phyloP scores from a whole-genome alignment of 768 basidiomycete species.

The Mycena haematopus region DNA sequence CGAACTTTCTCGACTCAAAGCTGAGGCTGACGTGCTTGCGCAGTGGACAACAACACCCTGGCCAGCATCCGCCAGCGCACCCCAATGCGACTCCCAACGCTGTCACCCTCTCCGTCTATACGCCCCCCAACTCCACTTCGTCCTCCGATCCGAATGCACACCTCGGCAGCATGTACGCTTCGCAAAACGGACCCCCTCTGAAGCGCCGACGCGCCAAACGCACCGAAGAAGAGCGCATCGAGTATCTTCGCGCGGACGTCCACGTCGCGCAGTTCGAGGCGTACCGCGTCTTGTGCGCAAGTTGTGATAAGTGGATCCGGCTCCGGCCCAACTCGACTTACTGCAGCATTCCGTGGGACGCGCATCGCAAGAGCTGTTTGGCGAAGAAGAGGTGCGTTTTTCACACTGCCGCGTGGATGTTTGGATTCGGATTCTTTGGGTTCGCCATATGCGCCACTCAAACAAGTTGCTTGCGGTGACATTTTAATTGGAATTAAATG shows the following conservation, averaged over 20 bases:
- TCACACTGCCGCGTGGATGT: too few relatives aligned
- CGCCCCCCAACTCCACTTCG: not conserved
- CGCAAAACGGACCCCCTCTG: conserved; percentile 21
- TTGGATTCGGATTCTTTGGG: too few relatives aligned
- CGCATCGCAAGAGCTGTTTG: conserved; percentile 82
- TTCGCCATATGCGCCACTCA: too few relatives aligned
- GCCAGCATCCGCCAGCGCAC: not conserved
- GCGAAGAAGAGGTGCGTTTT: conserved; percentile 69
- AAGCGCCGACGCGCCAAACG: conserved; percentile 30
- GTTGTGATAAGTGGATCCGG: conserved; percentile 86
- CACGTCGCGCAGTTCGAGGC: conserved; percentile 42
- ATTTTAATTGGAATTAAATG: not conserved
- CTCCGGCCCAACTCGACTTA: conserved; percentile 87
- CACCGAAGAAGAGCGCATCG: conserved; percentile 60
- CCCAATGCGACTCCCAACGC: not conserved
- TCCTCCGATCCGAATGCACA: not conserved
- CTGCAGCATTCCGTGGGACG: conserved; percentile 89
- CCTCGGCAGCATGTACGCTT: not conserved
- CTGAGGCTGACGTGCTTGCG: not conserved
- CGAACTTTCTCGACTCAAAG: not conserved
- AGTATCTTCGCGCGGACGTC: conserved; percentile 40
- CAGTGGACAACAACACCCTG: not conserved
- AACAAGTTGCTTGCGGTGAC: too few relatives aligned
- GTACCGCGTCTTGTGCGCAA: conserved; percentile 79
- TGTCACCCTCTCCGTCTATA: not conserved